These are phyloP conservation scores for Sphaerostilbella broomeana DNA, from an alignment of 2,329 filamentous ascomycete species.

Conservation along the genomic window DNA sequence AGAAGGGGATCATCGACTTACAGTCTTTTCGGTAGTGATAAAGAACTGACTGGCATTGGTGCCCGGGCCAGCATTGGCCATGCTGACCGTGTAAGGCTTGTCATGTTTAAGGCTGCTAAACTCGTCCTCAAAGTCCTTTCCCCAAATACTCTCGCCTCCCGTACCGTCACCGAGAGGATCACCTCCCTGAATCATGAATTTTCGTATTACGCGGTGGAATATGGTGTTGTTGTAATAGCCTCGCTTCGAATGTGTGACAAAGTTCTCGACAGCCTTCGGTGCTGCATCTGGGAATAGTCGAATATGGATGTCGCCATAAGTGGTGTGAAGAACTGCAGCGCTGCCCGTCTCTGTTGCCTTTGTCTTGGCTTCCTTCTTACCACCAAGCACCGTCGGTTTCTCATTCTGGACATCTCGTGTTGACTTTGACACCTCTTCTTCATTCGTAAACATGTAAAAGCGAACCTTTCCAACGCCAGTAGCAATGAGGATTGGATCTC, in stretches of 20 bases:
- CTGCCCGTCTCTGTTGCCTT: conserved; percentile 68
- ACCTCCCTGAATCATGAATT: conserved; percentile 99
- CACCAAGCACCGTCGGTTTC: conserved; percentile 64
- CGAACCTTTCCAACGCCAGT: conserved; percentile 83
- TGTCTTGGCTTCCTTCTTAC: conserved; percentile 43
- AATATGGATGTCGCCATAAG: conserved; percentile 86
- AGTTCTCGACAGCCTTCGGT: conserved; percentile 94
- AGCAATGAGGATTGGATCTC: conserved; percentile 80
- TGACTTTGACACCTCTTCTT: conserved; percentile 73
- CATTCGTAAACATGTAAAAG: conserved; percentile 98
- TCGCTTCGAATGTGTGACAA: conserved; percentile 80
- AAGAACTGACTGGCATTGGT: conserved; percentile 98
- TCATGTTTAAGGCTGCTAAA: conserved; percentile 89
- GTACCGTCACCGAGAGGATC: conserved; percentile 89
- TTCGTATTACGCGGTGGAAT: conserved; percentile 93
- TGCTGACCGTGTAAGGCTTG: conserved; percentile 91
- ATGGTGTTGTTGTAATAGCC: conserved; percentile 98
- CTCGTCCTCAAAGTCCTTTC: conserved; percentile 90
- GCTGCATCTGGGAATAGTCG: conserved; percentile 89
- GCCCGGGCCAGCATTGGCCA: conserved; percentile 94
- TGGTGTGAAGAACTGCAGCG: conserved; percentile 83
- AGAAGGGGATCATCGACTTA: conserved; percentile 35
- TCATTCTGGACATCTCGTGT: conserved; percentile 92
- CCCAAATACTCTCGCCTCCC: conserved; percentile 87
- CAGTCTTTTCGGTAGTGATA: conserved; percentile 93